phyloP scores from a whole-genome alignment of 1,139 yeast species.

The Zygoascus meyerae region DNA sequence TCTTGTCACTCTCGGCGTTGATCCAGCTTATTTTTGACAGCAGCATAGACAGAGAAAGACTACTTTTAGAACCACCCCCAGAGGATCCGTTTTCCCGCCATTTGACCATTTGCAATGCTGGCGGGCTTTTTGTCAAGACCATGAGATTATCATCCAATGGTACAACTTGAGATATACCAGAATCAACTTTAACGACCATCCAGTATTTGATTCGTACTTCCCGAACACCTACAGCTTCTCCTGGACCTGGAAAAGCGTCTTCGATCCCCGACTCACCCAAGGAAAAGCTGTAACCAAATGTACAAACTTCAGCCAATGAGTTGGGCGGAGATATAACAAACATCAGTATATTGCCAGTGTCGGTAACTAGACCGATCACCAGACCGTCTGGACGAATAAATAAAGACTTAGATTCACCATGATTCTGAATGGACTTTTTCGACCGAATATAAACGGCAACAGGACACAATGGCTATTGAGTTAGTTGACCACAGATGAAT shows the following conservation, averaged over 20 bases:
- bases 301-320: slow-evolving; percentile 28
- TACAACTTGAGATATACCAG: slow-evolving; percentile 28
- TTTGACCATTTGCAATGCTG: slow-evolving; percentile 29
- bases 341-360: slow-evolving; percentile 26
- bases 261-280: slow-evolving; percentile 14
- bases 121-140: slow-evolving; percentile 29
- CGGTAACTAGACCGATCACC: slow-evolving; percentile 31
- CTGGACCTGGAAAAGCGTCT: slow-evolving; percentile 35
- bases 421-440: slow-evolving; percentile 25
- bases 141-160: slow-evolving; percentile 30
- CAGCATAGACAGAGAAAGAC: slow-evolving; percentile 20
- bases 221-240: slow-evolving; percentile 37
- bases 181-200: slow-evolving; percentile 28
- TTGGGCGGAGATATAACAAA: slow-evolving; percentile 25
- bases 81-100: slow-evolving; percentile 18
- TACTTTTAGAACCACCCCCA: slow-evolving; percentile 15
- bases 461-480: slow-evolving; percentile 29
- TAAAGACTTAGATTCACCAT: slow-evolving; percentile 30
- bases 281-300: slow-evolving; percentile 16
- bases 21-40: slow-evolving; percentile 28
- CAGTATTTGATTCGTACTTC: slow-evolving; percentile 30
- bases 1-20: slow-evolving; percentile 1
- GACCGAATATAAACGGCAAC: slow-evolving; percentile 31
- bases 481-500: not conserved
- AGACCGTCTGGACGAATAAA: slow-evolving; percentile 32